Base-by-base conservation (phyloP, 139 green algal species). In the Zygnema cylindricum region DNA sequence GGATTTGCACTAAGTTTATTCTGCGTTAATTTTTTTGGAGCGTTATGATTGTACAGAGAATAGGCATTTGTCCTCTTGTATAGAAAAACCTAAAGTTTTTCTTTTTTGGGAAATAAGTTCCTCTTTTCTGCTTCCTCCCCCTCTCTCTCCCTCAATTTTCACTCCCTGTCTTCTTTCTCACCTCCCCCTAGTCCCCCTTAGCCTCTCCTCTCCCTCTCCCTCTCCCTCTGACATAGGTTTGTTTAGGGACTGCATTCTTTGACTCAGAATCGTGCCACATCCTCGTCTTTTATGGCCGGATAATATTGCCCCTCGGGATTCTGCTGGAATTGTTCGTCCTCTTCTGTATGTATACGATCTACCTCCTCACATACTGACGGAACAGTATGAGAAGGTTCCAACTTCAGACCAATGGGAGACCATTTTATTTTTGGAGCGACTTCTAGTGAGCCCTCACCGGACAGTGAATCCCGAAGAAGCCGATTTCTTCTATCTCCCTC, bases 391-490 rank as follows among this genome's bases (percentile, higher is more conserved):
- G 78, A 40, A 87, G 40, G 22, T 25, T 49, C 35, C 55, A 75
- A 23, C 32, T 69, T 30, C 23, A 35, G 82, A 88, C 73, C 36
- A 43, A 75, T 85, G 33, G 35, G 82, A 88, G 75, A 38, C 40
- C 42, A 55, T 90, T 23, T n/a, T 89, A 36, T 90, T 90, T 54
- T 41, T 89, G 21, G 82, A 96, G 84, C 81, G 82, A 42, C 86
- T 96, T 42, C 91, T 96, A 85, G 76, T 91, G 16, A 93, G 88
- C 82, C 63, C 75, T 0, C 92, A 95, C 89, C 86, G 94, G 1
- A 95, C 94, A 3, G 85, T 92, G 22, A 89, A 96, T 84, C 89
- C 92, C 0, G 91, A 95, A 73, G 86, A 93, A 41, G 94, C 94
- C 0, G 87, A 91, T 71, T 89, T 79, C 41, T 88, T 91, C 69